phyloP scores from a whole-genome alignment of 495 filamentous ascomycete species.

The Penicillium antarcticum region DNA sequence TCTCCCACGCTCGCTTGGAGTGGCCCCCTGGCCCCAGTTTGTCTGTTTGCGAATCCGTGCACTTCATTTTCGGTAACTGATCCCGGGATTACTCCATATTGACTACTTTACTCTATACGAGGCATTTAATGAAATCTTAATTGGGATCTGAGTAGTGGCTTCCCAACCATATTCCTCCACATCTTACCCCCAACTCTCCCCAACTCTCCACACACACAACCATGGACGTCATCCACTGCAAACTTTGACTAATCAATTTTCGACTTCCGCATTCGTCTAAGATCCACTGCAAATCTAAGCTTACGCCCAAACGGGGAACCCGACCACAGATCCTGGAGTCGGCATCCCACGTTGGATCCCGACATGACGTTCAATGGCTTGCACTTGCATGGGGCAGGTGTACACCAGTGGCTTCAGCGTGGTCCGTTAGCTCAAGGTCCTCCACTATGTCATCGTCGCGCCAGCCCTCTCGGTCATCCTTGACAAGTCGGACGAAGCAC shows the following conservation, averaged over 20 bases:
- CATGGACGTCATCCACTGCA: neutral
- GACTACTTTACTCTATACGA: too few relatives aligned
- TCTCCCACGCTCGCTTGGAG: neutral
- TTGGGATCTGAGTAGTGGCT: too few relatives aligned
- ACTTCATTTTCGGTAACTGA: too few relatives aligned
- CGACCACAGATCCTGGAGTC: neutral
- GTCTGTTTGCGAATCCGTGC: too few relatives aligned
- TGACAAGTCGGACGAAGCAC: conserved; percentile 35
- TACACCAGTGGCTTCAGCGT: conserved; percentile 17
- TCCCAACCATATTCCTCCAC: too few relatives aligned
- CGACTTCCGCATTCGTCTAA: neutral
- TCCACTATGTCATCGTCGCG: conserved; percentile 19
- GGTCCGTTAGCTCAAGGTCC: conserved; percentile 15
- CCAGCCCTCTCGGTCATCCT: conserved; percentile 44
- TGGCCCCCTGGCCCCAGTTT: too few relatives aligned
- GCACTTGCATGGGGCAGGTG: neutral
- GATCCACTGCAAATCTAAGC: neutral
- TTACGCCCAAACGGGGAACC: neutral
- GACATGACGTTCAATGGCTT: neutral
- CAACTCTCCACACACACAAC: too few relatives aligned
- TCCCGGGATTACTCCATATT: too few relatives aligned
- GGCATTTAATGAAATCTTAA: too few relatives aligned
- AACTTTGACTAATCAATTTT: conserved; percentile 4
- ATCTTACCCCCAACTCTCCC: too few relatives aligned
- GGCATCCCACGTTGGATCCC: conserved; percentile 1